phyloP scores from a whole-genome alignment of 257 asterid genomes.

The Solanum tarapatanum region DNA sequence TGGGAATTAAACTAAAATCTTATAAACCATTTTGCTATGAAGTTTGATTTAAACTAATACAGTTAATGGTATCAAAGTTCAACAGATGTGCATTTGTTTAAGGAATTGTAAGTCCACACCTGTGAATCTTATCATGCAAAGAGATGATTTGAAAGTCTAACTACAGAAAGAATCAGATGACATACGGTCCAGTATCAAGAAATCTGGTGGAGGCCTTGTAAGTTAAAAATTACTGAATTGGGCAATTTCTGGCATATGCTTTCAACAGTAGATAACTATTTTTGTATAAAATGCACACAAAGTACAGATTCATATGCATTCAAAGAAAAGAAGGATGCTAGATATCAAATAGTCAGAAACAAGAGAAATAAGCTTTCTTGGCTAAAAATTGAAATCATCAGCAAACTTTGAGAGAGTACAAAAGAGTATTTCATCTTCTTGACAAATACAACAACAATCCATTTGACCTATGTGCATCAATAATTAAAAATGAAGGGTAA shows the following conservation, averaged over 20 bases:
- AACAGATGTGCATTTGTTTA: neutral
- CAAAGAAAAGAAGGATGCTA: neutral
- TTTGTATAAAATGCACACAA: neutral
- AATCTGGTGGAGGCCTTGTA: neutral
- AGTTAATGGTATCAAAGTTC: neutral
- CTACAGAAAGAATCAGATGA: neutral
- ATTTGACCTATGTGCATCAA: neutral
- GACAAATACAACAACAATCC: neutral
- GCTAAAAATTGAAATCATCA: neutral
- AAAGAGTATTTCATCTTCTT: neutral
- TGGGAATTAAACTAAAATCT: neutral
- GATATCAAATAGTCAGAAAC: neutral
- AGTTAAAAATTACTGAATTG: neutral
- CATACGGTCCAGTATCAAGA: neutral
- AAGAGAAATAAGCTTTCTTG: neutral
- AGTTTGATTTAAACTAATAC: neutral
- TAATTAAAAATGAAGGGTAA: slow-evolving; percentile 3
- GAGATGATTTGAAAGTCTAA: neutral
- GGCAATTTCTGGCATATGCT: neutral
- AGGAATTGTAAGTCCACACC: neutral
- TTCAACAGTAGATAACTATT: neutral
- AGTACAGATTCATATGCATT: neutral
- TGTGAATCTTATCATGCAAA: neutral
- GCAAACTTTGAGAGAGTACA: neutral
- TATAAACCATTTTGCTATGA: neutral